Evolutionary conservation across 306 rosid species (phyloP).

Genomic region (Myrica gale): DNA sequence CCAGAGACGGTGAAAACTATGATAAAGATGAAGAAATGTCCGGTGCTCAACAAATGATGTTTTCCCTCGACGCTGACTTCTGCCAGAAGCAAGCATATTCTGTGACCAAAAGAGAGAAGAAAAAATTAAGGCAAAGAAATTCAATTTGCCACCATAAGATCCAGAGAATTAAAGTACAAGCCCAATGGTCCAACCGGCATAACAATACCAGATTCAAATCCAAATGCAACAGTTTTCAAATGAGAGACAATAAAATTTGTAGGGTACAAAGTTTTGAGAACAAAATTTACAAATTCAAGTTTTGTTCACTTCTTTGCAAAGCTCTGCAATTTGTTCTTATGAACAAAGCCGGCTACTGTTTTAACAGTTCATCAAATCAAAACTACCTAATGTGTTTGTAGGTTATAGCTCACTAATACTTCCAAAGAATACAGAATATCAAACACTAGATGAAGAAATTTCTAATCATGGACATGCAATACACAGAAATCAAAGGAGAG

Average conservation of each 20-base stretch:
- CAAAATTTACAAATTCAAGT: background rate
- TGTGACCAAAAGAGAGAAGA: slow-evolving; percentile 27
- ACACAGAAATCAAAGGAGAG: background rate
- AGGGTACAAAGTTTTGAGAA: background rate
- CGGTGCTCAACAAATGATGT: slow-evolving; percentile 98
- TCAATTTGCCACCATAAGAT: background rate
- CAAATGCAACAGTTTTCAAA: background rate
- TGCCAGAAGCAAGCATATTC: slow-evolving; percentile 51
- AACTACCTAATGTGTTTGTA: background rate
- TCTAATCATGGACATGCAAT: background rate
- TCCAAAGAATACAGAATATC: no score
- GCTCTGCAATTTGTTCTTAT: background rate
- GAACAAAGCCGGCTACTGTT: background rate
- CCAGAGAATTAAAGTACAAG: background rate
- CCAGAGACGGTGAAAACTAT: slow-evolving; percentile 93
- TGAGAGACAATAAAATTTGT: background rate
- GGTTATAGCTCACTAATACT: background rate
- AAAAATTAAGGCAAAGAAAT: slow-evolving; percentile 12
- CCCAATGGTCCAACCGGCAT: background rate
- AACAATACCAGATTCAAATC: background rate
- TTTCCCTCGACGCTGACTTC: slow-evolving; percentile 69
- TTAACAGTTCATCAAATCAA: background rate
- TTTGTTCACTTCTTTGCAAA: background rate
- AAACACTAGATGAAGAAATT: background rate
- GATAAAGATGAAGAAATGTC: slow-evolving; percentile 89